phyloP scores from a whole-genome alignment of 441 rosid species.

The Eruca vesicaria region DNA sequence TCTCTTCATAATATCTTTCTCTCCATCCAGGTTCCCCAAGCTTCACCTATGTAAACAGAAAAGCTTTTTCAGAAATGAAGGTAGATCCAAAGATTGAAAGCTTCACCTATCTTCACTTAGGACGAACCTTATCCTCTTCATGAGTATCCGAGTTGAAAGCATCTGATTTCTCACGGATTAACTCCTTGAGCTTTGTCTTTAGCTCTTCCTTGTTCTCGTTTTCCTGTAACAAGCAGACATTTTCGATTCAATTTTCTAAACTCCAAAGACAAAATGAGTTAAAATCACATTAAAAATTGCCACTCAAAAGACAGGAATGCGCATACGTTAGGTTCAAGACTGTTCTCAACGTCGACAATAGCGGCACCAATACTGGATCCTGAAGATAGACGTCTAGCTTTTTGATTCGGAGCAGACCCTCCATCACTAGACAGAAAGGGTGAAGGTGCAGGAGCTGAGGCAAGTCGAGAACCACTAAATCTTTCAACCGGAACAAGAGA shows the following conservation, averaged over 20 bases:
- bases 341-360: conserved; percentile 83
- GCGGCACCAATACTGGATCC: conserved; percentile 89
- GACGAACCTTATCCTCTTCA: conserved; percentile 97
- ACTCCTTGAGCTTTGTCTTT: conserved; percentile 77
- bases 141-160: conserved; percentile 64
- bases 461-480: conserved; percentile 91
- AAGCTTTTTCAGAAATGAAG: conserved; percentile 15
- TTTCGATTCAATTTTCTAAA: conserved; percentile 22
- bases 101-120: too few relatives aligned
- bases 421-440: conserved; percentile 60
- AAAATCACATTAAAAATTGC: conserved; percentile 42
- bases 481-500: conserved; percentile 80
- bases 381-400: conserved; percentile 61
- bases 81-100: conserved; percentile 17
- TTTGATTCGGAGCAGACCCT: conserved; percentile 37
- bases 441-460: conserved; percentile 80
- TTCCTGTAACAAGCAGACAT: conserved; percentile 39
- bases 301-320: conserved; percentile 54
- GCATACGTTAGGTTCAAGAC: conserved; percentile 85
- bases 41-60: conserved; percentile 53
- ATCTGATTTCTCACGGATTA: conserved; percentile 83
- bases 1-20: conserved; percentile 95
- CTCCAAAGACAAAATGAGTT: conserved; percentile 42
- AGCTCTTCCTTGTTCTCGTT: conserved; percentile 81
- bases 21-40: conserved; percentile 97